Percentiles rank a stretch among this genome's conserved stretches.
Evolutionary conservation across 306 rosid genomes (phyloP).

Genomic region (Dalbergia cultrata): DNA sequence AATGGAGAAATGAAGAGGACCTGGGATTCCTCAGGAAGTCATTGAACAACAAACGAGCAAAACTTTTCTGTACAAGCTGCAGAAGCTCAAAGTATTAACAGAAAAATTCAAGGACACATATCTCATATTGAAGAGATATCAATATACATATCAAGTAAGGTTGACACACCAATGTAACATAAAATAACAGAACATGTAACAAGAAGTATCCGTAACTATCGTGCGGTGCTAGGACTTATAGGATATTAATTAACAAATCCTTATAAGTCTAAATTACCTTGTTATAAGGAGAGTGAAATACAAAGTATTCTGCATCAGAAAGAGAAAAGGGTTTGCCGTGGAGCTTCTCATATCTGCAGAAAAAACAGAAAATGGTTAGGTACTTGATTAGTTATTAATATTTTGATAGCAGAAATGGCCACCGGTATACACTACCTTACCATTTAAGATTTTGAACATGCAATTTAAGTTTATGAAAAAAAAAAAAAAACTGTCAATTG

Average conservation of each 20-base stretch:
- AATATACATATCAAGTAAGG: constrained; percentile 5
- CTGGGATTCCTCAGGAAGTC: constrained; percentile 83
- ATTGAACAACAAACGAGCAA: constrained; percentile 83
- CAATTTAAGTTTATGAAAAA: not conserved
- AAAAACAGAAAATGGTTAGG: constrained; percentile 15
- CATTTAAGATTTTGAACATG: constrained; percentile 24
- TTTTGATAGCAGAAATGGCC: not conserved
- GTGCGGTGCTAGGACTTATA: not conserved
- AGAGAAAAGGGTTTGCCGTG: constrained; percentile 79
- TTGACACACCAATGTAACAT: constrained; percentile 14
- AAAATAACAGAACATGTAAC: not conserved
- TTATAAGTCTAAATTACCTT: constrained; percentile 67
- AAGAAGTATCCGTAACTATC: constrained; percentile 33
- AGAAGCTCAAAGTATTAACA: constrained; percentile 43
- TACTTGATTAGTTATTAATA: constrained; percentile 19
- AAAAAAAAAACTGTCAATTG: constrained; percentile 8
- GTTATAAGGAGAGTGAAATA: constrained; percentile 98
- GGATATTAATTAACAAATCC: constrained; percentile 9
- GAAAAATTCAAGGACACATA: not conserved
- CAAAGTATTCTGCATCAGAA: constrained; percentile 80
- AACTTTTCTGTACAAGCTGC: constrained; percentile 99
- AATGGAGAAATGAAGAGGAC: constrained; percentile 53
- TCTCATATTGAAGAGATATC: constrained; percentile 15
- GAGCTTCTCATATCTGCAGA: constrained; percentile 81
- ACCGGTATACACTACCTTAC: not conserved